Evolutionary conservation across 805 yeast species (phyloP).

Genomic region (Schizosaccharomyces japonicus): DNA sequence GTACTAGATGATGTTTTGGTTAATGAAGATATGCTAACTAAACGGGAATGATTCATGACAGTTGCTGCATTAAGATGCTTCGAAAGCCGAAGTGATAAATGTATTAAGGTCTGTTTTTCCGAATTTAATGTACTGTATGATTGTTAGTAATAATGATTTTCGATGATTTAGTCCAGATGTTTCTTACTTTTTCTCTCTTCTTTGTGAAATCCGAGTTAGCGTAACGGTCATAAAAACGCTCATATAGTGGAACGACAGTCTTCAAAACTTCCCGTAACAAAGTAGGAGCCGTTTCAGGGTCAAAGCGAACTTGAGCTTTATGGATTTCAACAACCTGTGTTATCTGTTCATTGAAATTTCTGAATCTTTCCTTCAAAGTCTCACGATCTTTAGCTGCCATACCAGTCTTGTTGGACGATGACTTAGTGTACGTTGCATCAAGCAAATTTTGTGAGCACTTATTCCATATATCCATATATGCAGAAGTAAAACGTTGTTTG

Average conservation of each 20-base stretch:
- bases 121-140: not conserved
- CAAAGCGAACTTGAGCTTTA: not conserved
- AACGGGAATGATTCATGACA: no score
- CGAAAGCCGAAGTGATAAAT: no score
- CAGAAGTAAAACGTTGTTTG: not conserved
- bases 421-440: not conserved
- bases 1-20: no score
- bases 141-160: not conserved
- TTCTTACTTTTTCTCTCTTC: not conserved
- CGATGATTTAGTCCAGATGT: not conserved
- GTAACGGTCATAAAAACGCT: not conserved
- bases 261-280: constrained; percentile 1
- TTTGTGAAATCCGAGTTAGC: not conserved
- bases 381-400: not conserved
- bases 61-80: no score
- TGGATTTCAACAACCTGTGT: not conserved
- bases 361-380: not conserved
- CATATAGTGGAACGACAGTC: not conserved
- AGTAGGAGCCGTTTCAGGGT: not conserved
- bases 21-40: no score
- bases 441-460: not conserved
- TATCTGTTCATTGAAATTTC: constrained; percentile 1
- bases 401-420: not conserved
- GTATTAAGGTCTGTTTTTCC: not conserved
- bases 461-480: not conserved